Conservation (phyloP, 169 alveolate genomes). For the Cyclospora cayetanensis region DNA sequence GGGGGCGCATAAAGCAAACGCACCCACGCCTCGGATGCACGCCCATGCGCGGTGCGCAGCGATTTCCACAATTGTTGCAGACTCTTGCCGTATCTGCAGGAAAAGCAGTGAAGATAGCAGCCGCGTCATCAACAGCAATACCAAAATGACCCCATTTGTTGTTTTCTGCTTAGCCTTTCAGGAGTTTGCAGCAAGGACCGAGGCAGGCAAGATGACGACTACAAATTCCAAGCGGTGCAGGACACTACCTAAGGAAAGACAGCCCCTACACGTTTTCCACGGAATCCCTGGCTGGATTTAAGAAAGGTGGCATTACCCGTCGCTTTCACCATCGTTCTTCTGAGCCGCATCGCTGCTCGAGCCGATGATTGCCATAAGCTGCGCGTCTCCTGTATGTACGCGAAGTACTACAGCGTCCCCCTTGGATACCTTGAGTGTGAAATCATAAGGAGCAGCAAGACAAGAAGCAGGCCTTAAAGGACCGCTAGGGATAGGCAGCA, state of each 20-base stretch:
- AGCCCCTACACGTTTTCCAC: no score
- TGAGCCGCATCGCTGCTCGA: not conserved
- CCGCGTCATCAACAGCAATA: not conserved
- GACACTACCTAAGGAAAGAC: no score
- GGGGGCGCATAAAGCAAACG: not conserved
- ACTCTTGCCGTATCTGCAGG: not conserved
- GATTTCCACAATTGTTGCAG: conserved; percentile 15
- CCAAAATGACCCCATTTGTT: not conserved
- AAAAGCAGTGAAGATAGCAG: not conserved
- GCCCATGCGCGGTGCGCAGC: not conserved
- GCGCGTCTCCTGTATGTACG: not conserved
- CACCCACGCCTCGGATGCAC: conserved; percentile 36
- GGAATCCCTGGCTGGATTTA: no score
- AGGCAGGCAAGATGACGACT: no score
- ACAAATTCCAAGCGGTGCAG: no score
- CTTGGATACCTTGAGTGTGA: not conserved
- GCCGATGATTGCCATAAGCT: not conserved
- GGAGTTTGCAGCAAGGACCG: no score
- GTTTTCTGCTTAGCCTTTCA: not conserved
- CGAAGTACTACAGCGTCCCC: not conserved
- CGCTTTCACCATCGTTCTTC: not conserved
- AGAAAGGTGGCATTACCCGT: not conserved
- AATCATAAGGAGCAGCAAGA: not conserved
- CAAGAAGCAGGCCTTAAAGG: not conserved
- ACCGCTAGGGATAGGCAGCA: no score